These are phyloP conservation scores for Neurospora pannonica DNA, from an alignment of 495 filamentous ascomycete genomes.

Conservation along the genomic window DNA sequence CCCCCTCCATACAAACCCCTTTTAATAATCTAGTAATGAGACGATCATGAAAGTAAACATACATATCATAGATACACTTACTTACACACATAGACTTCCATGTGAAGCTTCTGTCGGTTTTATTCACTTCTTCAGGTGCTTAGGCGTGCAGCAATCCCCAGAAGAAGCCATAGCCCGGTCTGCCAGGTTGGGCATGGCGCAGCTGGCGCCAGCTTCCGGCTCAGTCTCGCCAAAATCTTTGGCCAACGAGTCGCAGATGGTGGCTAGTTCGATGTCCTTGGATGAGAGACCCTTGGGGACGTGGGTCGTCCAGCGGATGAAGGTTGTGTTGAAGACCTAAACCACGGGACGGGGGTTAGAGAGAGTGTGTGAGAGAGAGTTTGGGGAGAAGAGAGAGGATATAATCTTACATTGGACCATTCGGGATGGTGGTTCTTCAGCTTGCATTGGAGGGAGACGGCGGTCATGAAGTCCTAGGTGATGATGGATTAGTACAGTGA, in stretches of 20 bases:
- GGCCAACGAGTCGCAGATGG: constrained; percentile 54
- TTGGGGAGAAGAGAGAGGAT: no score
- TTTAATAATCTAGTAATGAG: constrained; percentile 7
- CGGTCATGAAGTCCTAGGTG: constrained; percentile 50
- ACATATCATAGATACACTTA: background rate
- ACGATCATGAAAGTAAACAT: background rate
- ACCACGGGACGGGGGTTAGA: no score
- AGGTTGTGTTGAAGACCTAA: constrained; percentile 51
- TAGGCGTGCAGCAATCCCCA: constrained; percentile 40
- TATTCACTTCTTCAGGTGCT: constrained; percentile 5
- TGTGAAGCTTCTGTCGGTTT: background rate
- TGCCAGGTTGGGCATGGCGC: constrained; percentile 18
- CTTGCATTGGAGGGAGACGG: constrained; percentile 46
- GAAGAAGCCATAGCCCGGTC: constrained; percentile 26
- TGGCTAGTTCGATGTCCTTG: constrained; percentile 58
- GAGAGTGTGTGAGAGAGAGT: no score
- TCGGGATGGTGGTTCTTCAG: constrained; percentile 52
- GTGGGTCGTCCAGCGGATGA: constrained; percentile 70
- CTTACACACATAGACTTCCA: no score
- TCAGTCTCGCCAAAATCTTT: constrained; percentile 39
- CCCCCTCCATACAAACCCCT: background rate
- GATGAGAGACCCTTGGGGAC: constrained; percentile 57
- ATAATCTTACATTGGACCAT: constrained; percentile 52
- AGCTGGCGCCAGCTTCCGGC: background rate
- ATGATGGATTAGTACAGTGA: background rate